Conservation (phyloP, 2,329 filamentous ascomycete species). For the Arthrobotrys musiformis region DNA sequence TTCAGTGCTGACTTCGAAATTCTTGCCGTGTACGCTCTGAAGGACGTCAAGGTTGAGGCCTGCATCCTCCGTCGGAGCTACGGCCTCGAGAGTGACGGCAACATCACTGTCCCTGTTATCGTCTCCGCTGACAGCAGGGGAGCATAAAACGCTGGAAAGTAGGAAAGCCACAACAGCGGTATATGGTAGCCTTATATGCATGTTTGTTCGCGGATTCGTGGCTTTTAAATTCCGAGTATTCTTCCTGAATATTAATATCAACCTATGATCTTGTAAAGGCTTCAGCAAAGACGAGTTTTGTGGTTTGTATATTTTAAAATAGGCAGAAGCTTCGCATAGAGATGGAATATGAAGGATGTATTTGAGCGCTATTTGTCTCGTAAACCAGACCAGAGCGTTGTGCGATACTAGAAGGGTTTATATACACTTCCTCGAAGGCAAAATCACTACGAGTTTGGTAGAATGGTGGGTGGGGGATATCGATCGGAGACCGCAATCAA, state of each 20-base stretch:
- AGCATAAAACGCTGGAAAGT: neutral
- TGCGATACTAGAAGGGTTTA: neutral
- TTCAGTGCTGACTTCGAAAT: neutral
- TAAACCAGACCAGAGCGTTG: no score
- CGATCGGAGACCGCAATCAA: no score
- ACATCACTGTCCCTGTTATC: neutral
- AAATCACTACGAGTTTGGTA: neutral
- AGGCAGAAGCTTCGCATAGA: no score
- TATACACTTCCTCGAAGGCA: constrained; percentile 6
- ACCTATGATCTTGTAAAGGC: no score
- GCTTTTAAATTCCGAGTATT: no score
- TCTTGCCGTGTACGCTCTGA: neutral
- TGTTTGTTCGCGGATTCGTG: no score
- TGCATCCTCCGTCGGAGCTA: neutral
- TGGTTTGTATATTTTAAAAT: no score
- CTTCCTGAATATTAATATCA: no score
- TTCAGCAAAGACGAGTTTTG: no score
- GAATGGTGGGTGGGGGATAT: neutral
- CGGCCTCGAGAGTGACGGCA: neutral
- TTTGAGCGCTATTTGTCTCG: no score
- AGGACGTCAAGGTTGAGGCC: neutral
- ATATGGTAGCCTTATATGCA: neutral
- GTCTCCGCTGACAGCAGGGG: neutral
- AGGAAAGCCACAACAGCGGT: constrained; percentile 2
- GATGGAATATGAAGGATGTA: no score